phyloP scores from a whole-genome alignment of 108 stramenopile species.

The Aureococcus anophagefferens region DNA sequence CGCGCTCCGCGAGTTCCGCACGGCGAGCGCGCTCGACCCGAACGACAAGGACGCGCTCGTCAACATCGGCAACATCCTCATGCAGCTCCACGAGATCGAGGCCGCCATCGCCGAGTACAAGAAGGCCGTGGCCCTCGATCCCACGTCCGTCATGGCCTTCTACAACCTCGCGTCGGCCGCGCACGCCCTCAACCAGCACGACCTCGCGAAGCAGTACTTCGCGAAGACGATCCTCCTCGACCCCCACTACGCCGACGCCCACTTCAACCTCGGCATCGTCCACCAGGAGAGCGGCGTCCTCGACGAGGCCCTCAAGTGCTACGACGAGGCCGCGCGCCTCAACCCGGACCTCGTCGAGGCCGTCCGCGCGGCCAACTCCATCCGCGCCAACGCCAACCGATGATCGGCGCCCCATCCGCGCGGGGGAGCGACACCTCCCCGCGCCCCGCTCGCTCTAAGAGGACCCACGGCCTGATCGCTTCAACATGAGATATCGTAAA shows the following conservation, averaged over 20 bases:
- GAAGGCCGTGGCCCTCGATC: not conserved
- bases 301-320: not conserved
- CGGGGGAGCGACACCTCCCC: no score
- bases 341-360: no score
- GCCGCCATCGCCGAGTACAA: not conserved
- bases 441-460: no score
- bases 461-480: no score
- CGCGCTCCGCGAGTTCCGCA: not conserved
- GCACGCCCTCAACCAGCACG: not conserved
- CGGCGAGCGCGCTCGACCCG: not conserved
- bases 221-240: not conserved
- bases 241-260: constrained; percentile 5
- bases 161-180: constrained; percentile 12
- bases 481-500: no score
- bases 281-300: not conserved
- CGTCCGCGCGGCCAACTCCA: no score
- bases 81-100: not conserved
- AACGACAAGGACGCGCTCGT: constrained; percentile 1
- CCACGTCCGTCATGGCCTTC: constrained; percentile 6
- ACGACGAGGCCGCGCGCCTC: not conserved
- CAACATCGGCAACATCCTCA: constrained; percentile 14
- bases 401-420: no score
- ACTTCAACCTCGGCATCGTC: constrained; percentile 12
- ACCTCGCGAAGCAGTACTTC: not conserved
- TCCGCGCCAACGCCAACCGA: no score